Evolutionary conservation across 129 eudicot genomes (phyloP), one percentile per base, ranked within the genome.

Genomic region (Arctium minus): DNA sequence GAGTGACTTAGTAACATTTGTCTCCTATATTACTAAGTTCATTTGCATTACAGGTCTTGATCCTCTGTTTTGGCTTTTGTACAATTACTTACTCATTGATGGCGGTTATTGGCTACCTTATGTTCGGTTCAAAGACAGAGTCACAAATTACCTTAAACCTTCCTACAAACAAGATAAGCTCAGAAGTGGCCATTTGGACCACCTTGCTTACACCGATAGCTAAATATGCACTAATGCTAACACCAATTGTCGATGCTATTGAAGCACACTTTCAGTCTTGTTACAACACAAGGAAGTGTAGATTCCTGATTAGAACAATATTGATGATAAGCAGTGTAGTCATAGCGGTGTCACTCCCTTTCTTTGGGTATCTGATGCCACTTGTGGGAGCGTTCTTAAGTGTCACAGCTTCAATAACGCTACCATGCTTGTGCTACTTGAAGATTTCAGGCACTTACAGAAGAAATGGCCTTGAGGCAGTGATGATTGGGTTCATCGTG

Each of bases 341-440:
- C 4, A 91, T 92, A 12, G 97, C 97, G 31, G 15, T 92, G 2
- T 39, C 27, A 22, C 88, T 92, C 37, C 98, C 98, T 0, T 89
- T 92, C 79, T 94, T 92, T 4, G 96, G 77, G 27, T 71, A 82
- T 76, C 80, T 94, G 1, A 89, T 94, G 96, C 87, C 97, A 10
- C 94, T 94, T 5, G 97, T 94, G 68, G 98, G 98, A 31, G 98
- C 97, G 7, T 86, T 92, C 78, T 71, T 91, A 37, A 91, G 98
- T 46, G 85, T 89, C 3, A 87, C 92, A 2, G 90, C 90, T 69
- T 94, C 97, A 1, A 86, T 92, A 48, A 75, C 84, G 38, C 65
- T 94, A 17, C 98, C 98, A 8, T 89, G 98, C 81, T 65, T 89
- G 76, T 94, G 97, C 73, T 94, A 85, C 89, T 81, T 94, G 85